These are phyloP conservation scores for Pythium pyrilobum DNA, from an alignment of 352 stramenopile genomes.

Conservation along the genomic window DNA sequence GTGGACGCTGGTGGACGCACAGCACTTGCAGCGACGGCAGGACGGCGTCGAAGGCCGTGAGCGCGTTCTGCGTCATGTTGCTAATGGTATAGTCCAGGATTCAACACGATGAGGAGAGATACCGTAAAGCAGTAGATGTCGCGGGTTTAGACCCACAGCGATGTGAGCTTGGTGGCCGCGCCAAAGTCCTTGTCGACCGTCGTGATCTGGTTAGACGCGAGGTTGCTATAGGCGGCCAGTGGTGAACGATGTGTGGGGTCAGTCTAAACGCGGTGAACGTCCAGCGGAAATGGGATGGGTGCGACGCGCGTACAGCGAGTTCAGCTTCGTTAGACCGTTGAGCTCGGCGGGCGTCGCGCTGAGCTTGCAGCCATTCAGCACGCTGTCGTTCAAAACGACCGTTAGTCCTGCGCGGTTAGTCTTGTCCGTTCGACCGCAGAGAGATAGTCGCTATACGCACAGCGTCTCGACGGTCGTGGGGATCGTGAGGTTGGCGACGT, in stretches of 20 bases:
- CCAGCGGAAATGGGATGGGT: too few species aligned
- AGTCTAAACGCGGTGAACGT: too few species aligned
- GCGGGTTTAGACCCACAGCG: slow-evolving; percentile 33
- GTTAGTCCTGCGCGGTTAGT: too few species aligned
- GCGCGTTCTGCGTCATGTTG: slow-evolving; percentile 44
- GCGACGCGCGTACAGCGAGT: slow-evolving; percentile 31
- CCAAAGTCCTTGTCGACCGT: slow-evolving; percentile 26
- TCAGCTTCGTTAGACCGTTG: slow-evolving; percentile 28
- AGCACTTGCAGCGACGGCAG: slow-evolving; percentile 26
- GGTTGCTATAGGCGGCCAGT: slow-evolving; percentile 23
- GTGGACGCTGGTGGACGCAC: not conserved
- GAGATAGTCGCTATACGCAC: too few species aligned
- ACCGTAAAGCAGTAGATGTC: too few species aligned
- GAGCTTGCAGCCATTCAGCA: slow-evolving; percentile 46
- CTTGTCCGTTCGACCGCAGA: too few species aligned
- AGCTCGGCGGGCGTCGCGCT: slow-evolving; percentile 35
- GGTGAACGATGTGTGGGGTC: too few species aligned
- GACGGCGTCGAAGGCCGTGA: slow-evolving; percentile 31
- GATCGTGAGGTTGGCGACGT: slow-evolving; percentile 32
- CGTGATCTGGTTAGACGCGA: slow-evolving; percentile 40
- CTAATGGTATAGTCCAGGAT: slow-evolving; percentile 7
- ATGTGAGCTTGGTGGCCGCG: slow-evolving; percentile 25
- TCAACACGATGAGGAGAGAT: not conserved
- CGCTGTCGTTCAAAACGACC: slow-evolving; percentile 20
- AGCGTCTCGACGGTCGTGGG: slow-evolving; percentile 44